Percentiles rank a stretch among this genome's conserved stretches.
Conservation (phyloP, 2,329 filamentous ascomycete species). For the Leptographium lundbergii region DNA sequence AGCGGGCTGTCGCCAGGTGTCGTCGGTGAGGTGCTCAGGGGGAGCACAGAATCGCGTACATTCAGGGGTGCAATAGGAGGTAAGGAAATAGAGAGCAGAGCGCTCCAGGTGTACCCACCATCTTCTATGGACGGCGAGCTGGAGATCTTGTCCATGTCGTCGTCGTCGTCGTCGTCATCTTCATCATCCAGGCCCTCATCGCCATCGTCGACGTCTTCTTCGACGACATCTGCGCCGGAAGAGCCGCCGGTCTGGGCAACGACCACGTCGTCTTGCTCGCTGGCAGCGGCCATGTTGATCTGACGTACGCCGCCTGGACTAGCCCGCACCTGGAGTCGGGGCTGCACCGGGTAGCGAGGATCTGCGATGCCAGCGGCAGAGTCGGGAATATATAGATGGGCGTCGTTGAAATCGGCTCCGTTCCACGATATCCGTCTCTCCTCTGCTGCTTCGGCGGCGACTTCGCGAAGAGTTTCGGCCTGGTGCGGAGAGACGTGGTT, state of each 20-base stretch:
- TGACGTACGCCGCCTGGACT: conserved; percentile 11
- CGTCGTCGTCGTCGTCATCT: conserved; percentile 53
- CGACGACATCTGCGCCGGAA: conserved; percentile 31
- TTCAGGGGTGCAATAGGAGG: not conserved
- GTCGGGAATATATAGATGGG: conserved; percentile 34
- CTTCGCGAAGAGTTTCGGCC: conserved; percentile 69
- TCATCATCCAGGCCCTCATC: conserved; percentile 53
- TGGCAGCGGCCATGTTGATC: conserved; percentile 15
- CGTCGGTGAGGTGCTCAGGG: not conserved
- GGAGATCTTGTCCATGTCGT: conserved; percentile 97
- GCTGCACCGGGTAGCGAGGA: not conserved
- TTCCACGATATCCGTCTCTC: conserved; percentile 52
- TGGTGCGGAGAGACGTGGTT: conserved; percentile 60
- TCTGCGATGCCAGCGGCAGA: conserved; percentile 25
- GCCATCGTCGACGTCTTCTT: not conserved
- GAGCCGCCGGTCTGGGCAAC: conserved; percentile 49
- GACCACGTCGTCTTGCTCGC: conserved; percentile 43
- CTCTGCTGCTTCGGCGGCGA: conserved; percentile 62
- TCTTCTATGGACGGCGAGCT: conserved; percentile 98
- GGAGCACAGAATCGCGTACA: conserved; percentile 15
- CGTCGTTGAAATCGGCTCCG: conserved; percentile 25
- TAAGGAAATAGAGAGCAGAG: not conserved
- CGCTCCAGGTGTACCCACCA: conserved; percentile 60
- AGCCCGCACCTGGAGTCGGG: not conserved
- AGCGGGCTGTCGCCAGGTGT: not conserved